phyloP scores from a whole-genome alignment of 2,329 filamentous ascomycete species.

The Aspergillus arachidicola region DNA sequence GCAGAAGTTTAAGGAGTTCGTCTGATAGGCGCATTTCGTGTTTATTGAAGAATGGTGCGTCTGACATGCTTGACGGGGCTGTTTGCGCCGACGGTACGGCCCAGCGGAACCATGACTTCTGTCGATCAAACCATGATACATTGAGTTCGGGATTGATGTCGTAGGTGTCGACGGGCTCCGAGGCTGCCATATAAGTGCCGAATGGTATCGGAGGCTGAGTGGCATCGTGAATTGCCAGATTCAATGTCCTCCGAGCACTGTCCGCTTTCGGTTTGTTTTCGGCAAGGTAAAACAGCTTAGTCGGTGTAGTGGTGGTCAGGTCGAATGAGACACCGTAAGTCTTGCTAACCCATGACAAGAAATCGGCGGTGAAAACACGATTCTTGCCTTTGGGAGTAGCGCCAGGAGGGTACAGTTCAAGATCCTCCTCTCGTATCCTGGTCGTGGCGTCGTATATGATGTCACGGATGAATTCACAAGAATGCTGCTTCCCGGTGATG shows the following conservation, averaged over 20 bases:
- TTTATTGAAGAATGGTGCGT: slow-evolving; percentile 31
- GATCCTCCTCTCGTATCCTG: slow-evolving; percentile 32
- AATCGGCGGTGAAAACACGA: slow-evolving; percentile 25
- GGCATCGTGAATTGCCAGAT: slow-evolving; percentile 31
- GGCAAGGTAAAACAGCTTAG: slow-evolving; percentile 36
- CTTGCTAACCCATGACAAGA: slow-evolving; percentile 37
- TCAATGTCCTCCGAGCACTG: slow-evolving; percentile 37
- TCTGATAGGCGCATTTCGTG: slow-evolving; percentile 35
- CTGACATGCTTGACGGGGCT: slow-evolving; percentile 17
- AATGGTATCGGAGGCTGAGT: slow-evolving; percentile 29
- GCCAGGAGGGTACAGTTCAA: slow-evolving; percentile 26
- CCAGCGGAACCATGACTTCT: slow-evolving; percentile 44
- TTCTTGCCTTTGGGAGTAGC: slow-evolving; percentile 17
- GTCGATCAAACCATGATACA: slow-evolving; percentile 34
- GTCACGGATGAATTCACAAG: slow-evolving; percentile 38
- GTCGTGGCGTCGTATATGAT: slow-evolving; percentile 34
- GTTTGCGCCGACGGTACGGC: slow-evolving; percentile 29
- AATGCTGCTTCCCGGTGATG: slow-evolving; percentile 35
- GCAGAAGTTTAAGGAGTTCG: slow-evolving; percentile 36
- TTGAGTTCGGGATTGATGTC: slow-evolving; percentile 25
- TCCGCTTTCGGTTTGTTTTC: slow-evolving; percentile 36
- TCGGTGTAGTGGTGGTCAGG: slow-evolving; percentile 17
- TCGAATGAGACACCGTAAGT: slow-evolving; percentile 36
- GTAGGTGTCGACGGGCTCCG: slow-evolving; percentile 29
- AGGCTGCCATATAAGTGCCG: slow-evolving; percentile 38